These are phyloP conservation scores for Stagonosporopsis chrysanthemi DNA, from an alignment of 2,329 filamentous ascomycete species.

Conservation along the genomic window DNA sequence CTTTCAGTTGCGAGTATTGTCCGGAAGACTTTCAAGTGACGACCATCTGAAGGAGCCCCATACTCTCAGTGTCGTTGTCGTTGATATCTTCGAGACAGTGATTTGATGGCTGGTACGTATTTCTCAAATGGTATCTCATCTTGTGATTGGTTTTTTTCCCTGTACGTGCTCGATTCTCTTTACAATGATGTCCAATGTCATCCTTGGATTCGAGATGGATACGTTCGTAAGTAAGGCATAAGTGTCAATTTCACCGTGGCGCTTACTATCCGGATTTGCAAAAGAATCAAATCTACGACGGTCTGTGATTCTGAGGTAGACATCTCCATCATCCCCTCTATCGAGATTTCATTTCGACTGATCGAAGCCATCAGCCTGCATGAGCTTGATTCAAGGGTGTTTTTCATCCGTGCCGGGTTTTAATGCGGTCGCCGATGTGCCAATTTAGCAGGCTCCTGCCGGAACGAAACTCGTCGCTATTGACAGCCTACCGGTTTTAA, in stretches of 20 bases:
- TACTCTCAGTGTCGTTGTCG: conserved; percentile 23
- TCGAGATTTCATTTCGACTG: conserved; percentile 20
- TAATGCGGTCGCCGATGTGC: conserved; percentile 31
- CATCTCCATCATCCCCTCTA: conserved; percentile 31
- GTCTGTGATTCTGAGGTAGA: conserved; percentile 26
- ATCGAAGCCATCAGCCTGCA: conserved; percentile 35
- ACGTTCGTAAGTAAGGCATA: conserved; percentile 31
- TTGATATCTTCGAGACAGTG: conserved; percentile 37
- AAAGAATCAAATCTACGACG: conserved; percentile 24
- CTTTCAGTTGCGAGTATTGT: conserved; percentile 37
- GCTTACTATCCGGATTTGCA: conserved; percentile 29
- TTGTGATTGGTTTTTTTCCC: conserved; percentile 22
- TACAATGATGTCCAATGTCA: conserved; percentile 34
- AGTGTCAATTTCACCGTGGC: conserved; percentile 27
- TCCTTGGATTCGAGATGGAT: conserved; percentile 19
- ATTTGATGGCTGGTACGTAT: conserved; percentile 18
- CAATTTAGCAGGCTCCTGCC: conserved; percentile 33
- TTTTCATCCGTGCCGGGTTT: conserved; percentile 27
- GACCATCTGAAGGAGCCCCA: conserved; percentile 26
- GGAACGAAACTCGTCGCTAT: conserved; percentile 30
- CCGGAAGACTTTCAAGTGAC: conserved; percentile 28
- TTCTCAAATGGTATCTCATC: conserved; percentile 36
- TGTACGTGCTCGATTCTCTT: conserved; percentile 15
- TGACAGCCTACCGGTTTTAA: conserved; percentile 32
- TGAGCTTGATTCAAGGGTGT: conserved; percentile 30